phyloP scores from a whole-genome alignment of 352 stramenopile genomes.

The Phytophthora crassamura region DNA sequence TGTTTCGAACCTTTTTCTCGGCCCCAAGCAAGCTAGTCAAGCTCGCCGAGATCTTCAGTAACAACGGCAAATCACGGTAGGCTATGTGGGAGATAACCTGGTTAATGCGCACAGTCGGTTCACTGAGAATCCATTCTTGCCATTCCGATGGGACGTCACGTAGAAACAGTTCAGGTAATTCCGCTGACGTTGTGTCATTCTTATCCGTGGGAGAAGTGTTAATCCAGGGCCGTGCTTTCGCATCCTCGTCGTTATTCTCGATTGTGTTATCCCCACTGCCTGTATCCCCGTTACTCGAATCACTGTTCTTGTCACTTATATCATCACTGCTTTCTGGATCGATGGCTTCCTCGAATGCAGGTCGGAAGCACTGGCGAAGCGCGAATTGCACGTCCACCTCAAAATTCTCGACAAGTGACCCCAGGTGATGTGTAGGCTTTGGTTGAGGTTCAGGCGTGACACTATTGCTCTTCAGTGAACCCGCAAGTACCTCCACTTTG shows the following conservation, averaged over 20 bases:
- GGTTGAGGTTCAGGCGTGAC: slow-evolving; percentile 10
- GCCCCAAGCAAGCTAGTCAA: slow-evolving; percentile 45
- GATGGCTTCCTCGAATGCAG: slow-evolving; percentile 17
- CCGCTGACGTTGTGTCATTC: slow-evolving; percentile 1
- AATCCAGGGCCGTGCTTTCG: slow-evolving; percentile 23
- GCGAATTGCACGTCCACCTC: slow-evolving; percentile 39
- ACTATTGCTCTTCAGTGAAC: slow-evolving; percentile 20
- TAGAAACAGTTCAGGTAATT: slow-evolving; percentile 39
- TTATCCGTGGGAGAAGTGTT: slow-evolving; percentile 10
- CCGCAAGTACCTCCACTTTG: slow-evolving; percentile 50
- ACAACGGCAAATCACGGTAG: slow-evolving; percentile 74
- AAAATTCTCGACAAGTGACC: slow-evolving; percentile 60
- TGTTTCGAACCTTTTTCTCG: slow-evolving; percentile 53
- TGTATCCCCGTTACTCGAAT: slow-evolving; percentile 19
- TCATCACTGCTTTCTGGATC: slow-evolving; percentile 32
- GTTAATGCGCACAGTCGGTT: slow-evolving; percentile 52
- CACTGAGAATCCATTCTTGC: slow-evolving; percentile 55
- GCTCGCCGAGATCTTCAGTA: slow-evolving; percentile 60
- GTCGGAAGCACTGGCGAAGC: slow-evolving; percentile 40
- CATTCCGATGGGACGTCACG: slow-evolving; percentile 44
- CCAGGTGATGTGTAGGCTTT: slow-evolving; percentile 38
- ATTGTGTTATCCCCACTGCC: slow-evolving; percentile 8
- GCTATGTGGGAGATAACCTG: slow-evolving; percentile 65
- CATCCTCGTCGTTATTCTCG: slow-evolving; percentile 16
- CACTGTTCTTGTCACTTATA: slow-evolving; percentile 25